Evolutionary conservation across 108 stramenopile genomes (phyloP), one percentile per base, ranked within the genome.

Genomic region (Conticribra guillardii): DNA sequence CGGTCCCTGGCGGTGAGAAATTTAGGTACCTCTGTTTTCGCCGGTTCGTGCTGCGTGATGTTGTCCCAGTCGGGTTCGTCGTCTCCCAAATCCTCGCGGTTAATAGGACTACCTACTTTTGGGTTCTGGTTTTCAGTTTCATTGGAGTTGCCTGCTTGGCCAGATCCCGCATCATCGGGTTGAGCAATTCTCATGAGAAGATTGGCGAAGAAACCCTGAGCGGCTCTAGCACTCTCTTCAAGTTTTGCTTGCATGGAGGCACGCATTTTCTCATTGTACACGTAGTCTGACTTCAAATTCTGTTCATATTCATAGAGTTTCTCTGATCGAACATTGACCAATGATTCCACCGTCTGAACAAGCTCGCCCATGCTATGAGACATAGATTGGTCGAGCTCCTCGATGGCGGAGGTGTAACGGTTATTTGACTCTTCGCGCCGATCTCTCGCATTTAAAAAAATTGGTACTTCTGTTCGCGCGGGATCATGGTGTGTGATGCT

Each of bases 131-230:
- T 37, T 27, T 28, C 51, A 37, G 19, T 54, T n/a, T 24, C 52
- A 23, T 61, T 19, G 55, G 33, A 45, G 7, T 26, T 47, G 18
- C 60, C 51, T 34, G n/a, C 21, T 44, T 31, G 29, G 14, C 76
- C 76, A 24, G 41, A 22, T 19, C n/a, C 29, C 7, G 62, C 51
- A 64, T 80, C 80, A 24, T 44, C 48, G 16, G 61, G 68, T 51
- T 58, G 62, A 2, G 62, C 46, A 47, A 83, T 74, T 49, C 82
- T 65, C 82, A 64, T 74, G 49, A 83, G 65, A 32, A 83, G 73
- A 66, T 80, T 69, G 16, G 67, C 79, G 58, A 83, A 83, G 41
- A 80, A 52, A 24, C 73, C 77, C 60, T 75, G 73, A 18, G 82
- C 78, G 4, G 37, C 73, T 32, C 63, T 29, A 21, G 77, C 71